Evolutionary conservation across 2,329 filamentous ascomycete genomes (phyloP).

Genomic region (Penicillium crustosum): DNA sequence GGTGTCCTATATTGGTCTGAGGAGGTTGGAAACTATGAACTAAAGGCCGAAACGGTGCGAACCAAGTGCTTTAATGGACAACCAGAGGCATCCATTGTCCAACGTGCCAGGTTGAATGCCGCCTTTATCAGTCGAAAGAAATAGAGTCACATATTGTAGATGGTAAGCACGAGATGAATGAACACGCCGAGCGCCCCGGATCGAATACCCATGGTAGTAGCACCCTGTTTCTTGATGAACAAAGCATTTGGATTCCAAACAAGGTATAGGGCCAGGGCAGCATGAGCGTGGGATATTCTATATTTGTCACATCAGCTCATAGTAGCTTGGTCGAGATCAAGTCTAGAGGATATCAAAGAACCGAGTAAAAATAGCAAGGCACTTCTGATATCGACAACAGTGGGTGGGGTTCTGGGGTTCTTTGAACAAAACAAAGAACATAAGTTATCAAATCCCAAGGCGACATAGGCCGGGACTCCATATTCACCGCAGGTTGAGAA

Average conservation of each 20-base stretch:
- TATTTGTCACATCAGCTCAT: not conserved
- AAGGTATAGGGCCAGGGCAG: not conserved
- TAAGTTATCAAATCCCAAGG: not conserved
- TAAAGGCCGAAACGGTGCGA: not conserved
- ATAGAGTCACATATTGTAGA: constrained; percentile 2
- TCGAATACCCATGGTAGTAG: not conserved
- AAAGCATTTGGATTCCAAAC: not conserved
- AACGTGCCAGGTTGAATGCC: not conserved
- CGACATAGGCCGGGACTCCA: not conserved
- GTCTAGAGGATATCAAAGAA: not conserved
- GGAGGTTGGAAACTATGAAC: not conserved
- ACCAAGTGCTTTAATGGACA: constrained; percentile 7
- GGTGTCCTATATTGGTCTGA: not conserved
- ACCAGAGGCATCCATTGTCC: constrained; percentile 1
- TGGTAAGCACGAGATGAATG: constrained; percentile 5
- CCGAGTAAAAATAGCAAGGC: not conserved
- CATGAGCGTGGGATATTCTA: not conserved
- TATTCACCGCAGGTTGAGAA: too few relatives aligned
- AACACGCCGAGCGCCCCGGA: not conserved
- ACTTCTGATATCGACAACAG: not conserved
- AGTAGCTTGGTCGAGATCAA: not conserved
- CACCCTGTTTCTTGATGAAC: not conserved
- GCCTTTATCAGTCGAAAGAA: not conserved
- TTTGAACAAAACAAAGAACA: not conserved
- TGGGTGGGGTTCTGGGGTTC: not conserved